These are phyloP conservation scores for Coffea eugenioides DNA, from an alignment of 257 asterid genomes.

Conservation along the genomic window DNA sequence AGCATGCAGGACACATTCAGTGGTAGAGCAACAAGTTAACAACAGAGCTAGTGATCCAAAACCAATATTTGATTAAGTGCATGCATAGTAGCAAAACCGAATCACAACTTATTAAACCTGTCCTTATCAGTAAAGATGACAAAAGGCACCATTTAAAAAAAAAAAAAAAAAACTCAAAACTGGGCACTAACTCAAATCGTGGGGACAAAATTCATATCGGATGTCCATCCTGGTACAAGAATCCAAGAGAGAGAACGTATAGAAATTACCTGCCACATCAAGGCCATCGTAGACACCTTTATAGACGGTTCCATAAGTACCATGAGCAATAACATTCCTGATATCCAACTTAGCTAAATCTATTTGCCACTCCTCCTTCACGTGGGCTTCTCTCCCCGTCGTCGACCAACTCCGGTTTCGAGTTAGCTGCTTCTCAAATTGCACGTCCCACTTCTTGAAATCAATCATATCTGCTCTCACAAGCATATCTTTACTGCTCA, in stretches of 20 bases:
- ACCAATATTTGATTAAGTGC: not conserved
- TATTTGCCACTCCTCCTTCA: conserved; percentile 51
- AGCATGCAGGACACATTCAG: not conserved
- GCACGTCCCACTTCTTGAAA: conserved; percentile 61
- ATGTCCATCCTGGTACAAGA: not conserved
- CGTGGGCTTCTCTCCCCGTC: conserved; percentile 21
- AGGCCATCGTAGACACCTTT: conserved; percentile 51
- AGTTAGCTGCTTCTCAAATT: conserved; percentile 54
- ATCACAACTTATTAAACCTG: not conserved
- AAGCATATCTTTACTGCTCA: too few species aligned
- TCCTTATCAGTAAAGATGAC: not conserved
- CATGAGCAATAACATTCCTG: conserved; percentile 54
- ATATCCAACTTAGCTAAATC: conserved; percentile 52
- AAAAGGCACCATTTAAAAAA: too few species aligned
- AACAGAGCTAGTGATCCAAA: not conserved
- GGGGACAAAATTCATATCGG: not conserved
- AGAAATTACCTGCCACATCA: conserved; percentile 55
- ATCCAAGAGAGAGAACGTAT: not conserved
- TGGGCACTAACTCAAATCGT: not conserved
- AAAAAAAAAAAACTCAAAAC: not conserved
- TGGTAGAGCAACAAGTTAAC: not conserved
- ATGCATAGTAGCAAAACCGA: not conserved
- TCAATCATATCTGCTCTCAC: conserved; percentile 65
- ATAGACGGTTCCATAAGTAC: conserved; percentile 63
- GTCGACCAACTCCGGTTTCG: conserved; percentile 35